A percentile compares a stretch with the other conserved stretches of the same genome.
These are phyloP conservation scores for Fusarium nematophilum DNA, from an alignment of 2,329 filamentous ascomycete genomes.

Conservation along the genomic window DNA sequence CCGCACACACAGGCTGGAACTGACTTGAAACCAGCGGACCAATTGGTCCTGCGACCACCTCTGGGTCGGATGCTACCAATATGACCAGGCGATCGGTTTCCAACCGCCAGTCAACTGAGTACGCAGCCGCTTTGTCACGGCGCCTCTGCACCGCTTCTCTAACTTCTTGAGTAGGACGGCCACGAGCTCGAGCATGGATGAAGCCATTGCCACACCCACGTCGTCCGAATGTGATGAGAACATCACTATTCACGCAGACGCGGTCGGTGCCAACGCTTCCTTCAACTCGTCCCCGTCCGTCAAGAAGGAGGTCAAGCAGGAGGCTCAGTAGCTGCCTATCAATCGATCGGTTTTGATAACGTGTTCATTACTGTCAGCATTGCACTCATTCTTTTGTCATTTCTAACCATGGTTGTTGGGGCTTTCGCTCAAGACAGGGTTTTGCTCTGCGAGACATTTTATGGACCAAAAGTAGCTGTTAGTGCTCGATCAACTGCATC, in stretches of 20 bases:
- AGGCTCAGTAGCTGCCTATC: conserved; percentile 31
- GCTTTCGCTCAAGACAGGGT: conserved; percentile 39
- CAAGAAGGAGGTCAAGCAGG: conserved; percentile 55
- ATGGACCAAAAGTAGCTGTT: conserved; percentile 51
- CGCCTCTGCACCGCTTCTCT: conserved; percentile 45
- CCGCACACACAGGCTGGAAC: background rate
- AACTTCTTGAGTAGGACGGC: conserved; percentile 51
- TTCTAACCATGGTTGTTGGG: conserved; percentile 31
- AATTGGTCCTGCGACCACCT: background rate
- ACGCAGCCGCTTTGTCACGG: conserved; percentile 42
- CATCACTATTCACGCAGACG: conserved; percentile 65
- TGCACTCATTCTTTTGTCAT: conserved; percentile 16
- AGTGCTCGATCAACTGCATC: conserved; percentile 47
- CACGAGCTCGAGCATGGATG: conserved; percentile 55
- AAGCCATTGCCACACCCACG: conserved; percentile 52
- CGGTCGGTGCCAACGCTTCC: conserved; percentile 58
- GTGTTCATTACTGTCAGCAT: conserved; percentile 1
- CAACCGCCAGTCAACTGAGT: conserved; percentile 51
- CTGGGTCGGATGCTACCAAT: conserved; percentile 28
- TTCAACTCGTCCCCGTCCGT: conserved; percentile 59
- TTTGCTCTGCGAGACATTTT: conserved; percentile 51
- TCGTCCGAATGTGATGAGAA: conserved; percentile 65
- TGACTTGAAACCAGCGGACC: conserved; percentile 27
- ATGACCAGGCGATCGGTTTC: conserved; percentile 46
- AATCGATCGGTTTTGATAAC: background rate